Conservation (phyloP, 2,329 filamentous ascomycete genomes). For the Colletotrichum cereale region DNA sequence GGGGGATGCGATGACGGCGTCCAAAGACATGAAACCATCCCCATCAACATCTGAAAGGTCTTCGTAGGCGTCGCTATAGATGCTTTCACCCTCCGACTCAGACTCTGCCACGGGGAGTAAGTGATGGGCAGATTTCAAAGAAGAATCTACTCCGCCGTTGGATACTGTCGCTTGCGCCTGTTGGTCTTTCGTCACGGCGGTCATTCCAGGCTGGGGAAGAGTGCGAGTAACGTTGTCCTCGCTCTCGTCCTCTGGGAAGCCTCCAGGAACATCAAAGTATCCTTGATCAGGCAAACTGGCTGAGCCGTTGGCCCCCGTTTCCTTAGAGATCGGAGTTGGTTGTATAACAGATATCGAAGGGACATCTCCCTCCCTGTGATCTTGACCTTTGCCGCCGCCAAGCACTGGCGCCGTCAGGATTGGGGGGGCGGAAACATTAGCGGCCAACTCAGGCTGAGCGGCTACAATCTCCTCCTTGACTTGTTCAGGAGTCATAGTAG, state of each 20-base stretch:
- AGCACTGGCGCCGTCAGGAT: neutral
- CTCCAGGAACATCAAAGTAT: conserved; percentile 68
- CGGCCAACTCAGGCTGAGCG: conserved; percentile 11
- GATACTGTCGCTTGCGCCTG: neutral
- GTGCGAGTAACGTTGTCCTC: conserved; percentile 40
- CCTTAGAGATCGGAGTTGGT: conserved; percentile 55
- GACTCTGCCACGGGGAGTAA: conserved; percentile 50
- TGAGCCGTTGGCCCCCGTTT: conserved; percentile 10
- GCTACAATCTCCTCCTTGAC: conserved; percentile 29
- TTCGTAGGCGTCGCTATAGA: conserved; percentile 84
- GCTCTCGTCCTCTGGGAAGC: conserved; percentile 63
- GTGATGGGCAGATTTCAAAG: conserved; percentile 12
- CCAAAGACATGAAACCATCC: conserved; percentile 77
- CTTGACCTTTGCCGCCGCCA: neutral
- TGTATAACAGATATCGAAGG: conserved; percentile 60
- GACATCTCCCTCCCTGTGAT: conserved; percentile 42
- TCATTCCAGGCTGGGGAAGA: conserved; percentile 15
- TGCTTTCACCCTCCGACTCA: conserved; percentile 63
- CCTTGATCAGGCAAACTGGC: conserved; percentile 31
- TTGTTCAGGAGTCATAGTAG: conserved; percentile 18
- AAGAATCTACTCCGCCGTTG: neutral
- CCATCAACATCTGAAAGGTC: conserved; percentile 75
- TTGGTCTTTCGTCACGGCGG: neutral
- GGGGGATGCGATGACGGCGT: conserved; percentile 67
- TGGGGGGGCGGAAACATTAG: neutral